Base-by-base conservation (phyloP, 768 basidiomycete genomes). In the Scleroderma bovista region DNA sequence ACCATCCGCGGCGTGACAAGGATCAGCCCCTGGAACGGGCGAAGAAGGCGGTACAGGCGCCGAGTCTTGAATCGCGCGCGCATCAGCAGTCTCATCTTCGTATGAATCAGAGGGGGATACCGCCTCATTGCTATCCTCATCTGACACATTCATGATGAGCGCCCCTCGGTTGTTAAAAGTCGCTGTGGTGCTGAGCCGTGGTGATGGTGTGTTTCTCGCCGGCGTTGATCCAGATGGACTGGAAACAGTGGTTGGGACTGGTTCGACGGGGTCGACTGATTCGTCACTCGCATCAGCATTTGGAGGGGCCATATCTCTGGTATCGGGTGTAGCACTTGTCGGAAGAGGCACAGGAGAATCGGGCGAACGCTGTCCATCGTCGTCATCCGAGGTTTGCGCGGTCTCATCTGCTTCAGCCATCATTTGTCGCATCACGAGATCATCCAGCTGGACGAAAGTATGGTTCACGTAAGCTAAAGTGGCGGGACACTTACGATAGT, bases 131-230 rank as follows among this genome's bases (percentile, higher is more conserved):
- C 58, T 60, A 3, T 64, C 66, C 1, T 66, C 64, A 42, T 62
- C 68, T 7, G 61, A 61, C 19, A 67, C 65, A 22, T 69, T 61
- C 36, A 68, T 68, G 33, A 69, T 49, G 42, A 69, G 54, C 15
- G 62, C 47, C 46, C 67, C 58, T 19, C 57, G 60, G 43, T 22
- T 50, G 6, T 57, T 64, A 40, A 54, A 16, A 38, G 37, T 54
- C 50, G 66, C 56, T 13, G 51, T 47, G 12, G 65, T 57, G 45
- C 57, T 63, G 51, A 69, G 69, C 34, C 57, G 61, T 29, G 62
- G 64, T 1, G 56, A 46, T 12, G 49, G 42, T 22, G 23, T 47
- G 20, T 50, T 43, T 32, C 23, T 51, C 3, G 47, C 17, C 17
- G 42, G 46, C 36, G 45, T 49, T 22, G 55, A 43, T 20, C 41